phyloP scores from a whole-genome alignment of 2,329 filamentous ascomycete genomes.

The Amylocarpus encephaloides region DNA sequence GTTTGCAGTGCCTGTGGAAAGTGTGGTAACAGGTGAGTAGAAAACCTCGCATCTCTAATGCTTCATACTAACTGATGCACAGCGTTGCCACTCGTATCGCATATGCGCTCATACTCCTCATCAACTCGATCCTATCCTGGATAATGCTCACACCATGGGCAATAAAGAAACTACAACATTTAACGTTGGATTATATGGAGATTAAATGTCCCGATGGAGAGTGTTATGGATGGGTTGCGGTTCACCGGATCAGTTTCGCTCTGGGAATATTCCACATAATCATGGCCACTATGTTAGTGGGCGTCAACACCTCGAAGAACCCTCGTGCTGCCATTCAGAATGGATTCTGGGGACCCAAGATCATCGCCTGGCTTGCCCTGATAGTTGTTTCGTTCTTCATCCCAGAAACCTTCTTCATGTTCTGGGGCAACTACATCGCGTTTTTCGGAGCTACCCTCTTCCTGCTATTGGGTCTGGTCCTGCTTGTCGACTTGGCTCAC shows the following conservation, averaged over 20 bases:
- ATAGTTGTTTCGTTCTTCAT: conserved; percentile 93
- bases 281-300: conserved; percentile 76
- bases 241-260: conserved; percentile 96
- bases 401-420: conserved; percentile 87
- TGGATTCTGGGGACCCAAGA: conserved; percentile 97
- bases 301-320: conserved; percentile 80
- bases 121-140: conserved; percentile 97
- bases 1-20: conserved; percentile 95
- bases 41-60: no score
- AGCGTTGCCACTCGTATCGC: conserved; percentile 96
- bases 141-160: conserved; percentile 99
- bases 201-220: conserved; percentile 86
- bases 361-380: conserved; percentile 80
- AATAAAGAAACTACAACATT: conserved; percentile 85
- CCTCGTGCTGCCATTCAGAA: conserved; percentile 87
- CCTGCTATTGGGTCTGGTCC: conserved; percentile 82
- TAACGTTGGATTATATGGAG: conserved; percentile 92
- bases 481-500: conserved; percentile 91
- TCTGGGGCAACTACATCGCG: conserved; percentile 93
- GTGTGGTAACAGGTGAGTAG: conserved; percentile 78
- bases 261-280: conserved; percentile 90
- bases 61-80: background rate
- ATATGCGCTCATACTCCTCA: conserved; percentile 86
- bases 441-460: conserved; percentile 87
- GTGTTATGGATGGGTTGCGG: conserved; percentile 92